These are phyloP conservation scores for Pyrenochaeta sp. DNA, from an alignment of 2,329 filamentous ascomycete genomes.

Conservation along the genomic window DNA sequence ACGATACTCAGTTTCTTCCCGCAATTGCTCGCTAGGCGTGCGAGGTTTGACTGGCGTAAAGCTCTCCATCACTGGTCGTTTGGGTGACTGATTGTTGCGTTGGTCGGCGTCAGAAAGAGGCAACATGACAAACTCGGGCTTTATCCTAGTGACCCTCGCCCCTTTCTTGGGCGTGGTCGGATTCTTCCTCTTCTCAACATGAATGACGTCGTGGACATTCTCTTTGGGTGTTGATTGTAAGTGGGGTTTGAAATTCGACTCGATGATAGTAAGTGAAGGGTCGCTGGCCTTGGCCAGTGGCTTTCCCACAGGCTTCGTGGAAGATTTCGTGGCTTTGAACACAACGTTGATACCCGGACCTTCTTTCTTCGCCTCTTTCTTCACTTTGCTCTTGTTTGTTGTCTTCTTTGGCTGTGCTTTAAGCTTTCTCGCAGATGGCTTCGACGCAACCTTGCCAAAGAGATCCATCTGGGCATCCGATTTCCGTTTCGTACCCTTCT, in stretches of 20 bases:
- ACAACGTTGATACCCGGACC: conserved; percentile 33
- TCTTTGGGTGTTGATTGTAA: conserved; percentile 18
- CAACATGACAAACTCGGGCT: conserved; percentile 30
- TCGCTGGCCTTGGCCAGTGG: conserved; percentile 12
- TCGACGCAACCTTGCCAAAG: conserved; percentile 31
- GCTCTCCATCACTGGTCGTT: conserved; percentile 37
- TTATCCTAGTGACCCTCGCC: conserved; percentile 33
- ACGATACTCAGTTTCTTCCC: conserved; percentile 25
- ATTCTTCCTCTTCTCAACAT: conserved; percentile 15
- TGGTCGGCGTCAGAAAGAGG: conserved; percentile 37
- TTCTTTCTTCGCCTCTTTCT: conserved; percentile 36
- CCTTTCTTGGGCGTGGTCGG: conserved; percentile 30
- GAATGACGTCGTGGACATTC: conserved; percentile 19
- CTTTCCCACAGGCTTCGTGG: conserved; percentile 24
- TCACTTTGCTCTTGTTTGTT: conserved; percentile 33
- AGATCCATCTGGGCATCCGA: conserved; percentile 31
- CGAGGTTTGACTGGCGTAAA: conserved; percentile 42
- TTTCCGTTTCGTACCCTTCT: conserved; percentile 45
- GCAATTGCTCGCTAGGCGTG: conserved; percentile 38
- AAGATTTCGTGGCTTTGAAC: conserved; percentile 41
- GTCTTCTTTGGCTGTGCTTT: conserved; percentile 42
- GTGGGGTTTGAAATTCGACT: conserved; percentile 14
- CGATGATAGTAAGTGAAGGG: conserved; percentile 6
- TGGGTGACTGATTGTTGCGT: conserved; percentile 44
- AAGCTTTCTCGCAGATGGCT: conserved; percentile 31